A percentile compares a stretch with the other conserved stretches of the same genome.
Conservation (phyloP, 805 yeast genomes). For the Myxozyma sirexii region DNA sequence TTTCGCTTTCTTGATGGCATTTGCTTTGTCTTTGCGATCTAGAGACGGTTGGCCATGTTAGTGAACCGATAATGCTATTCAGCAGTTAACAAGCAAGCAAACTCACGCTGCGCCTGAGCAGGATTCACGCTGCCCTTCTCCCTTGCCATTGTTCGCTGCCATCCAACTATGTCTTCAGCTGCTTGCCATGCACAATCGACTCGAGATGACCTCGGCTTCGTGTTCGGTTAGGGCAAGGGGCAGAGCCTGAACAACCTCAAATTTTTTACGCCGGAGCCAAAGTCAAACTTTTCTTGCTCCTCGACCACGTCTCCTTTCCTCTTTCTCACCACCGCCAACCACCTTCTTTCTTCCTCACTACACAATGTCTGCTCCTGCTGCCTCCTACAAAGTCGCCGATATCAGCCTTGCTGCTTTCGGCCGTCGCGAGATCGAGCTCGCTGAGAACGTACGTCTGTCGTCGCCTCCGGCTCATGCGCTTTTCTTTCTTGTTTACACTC, state of each 20-base stretch:
- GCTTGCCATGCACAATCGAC: background rate
- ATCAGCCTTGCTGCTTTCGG: conserved; percentile 99
- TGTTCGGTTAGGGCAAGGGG: conserved; percentile 11
- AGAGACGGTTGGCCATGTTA: background rate
- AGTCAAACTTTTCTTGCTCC: conserved; percentile 3
- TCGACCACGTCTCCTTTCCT: background rate
- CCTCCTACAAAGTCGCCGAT: conserved; percentile 87
- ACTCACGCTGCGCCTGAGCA: conserved; percentile 35
- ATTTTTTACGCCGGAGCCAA: background rate
- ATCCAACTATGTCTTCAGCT: background rate
- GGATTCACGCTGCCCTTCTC: conserved; percentile 27
- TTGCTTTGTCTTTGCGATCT: conserved; percentile 34
- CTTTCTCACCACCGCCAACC: background rate
- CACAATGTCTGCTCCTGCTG: conserved; percentile 32
- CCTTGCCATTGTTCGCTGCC: conserved; percentile 20
- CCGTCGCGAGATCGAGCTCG: conserved; percentile 97
- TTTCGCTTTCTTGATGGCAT: conserved; percentile 31
- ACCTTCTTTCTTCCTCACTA: background rate
- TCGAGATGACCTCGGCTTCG: conserved; percentile 10
- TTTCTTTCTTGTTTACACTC: background rate
- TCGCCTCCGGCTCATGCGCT: background rate
- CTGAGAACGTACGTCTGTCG: conserved; percentile 78
- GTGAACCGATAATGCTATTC: too few species aligned
- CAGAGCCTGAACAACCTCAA: background rate
- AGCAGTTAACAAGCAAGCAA: too few species aligned